Evolutionary conservation across 2,329 filamentous ascomycete genomes (phyloP).

Genomic region (Cryphonectria radicalis): DNA sequence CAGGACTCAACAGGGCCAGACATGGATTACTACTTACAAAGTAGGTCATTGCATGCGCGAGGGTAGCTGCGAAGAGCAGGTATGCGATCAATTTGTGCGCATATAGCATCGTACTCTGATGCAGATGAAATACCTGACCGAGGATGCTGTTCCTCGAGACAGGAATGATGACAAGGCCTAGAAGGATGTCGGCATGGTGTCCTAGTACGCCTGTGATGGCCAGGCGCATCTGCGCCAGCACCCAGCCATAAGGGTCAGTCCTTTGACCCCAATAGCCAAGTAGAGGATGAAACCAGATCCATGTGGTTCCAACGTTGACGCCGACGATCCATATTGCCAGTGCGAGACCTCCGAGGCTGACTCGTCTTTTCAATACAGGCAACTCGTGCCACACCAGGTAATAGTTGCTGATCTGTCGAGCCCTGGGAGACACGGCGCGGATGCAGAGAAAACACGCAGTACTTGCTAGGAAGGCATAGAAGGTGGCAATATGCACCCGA

Average conservation of each 20-base stretch:
- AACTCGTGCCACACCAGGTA: constrained; percentile 5
- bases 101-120: constrained; percentile 29
- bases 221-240: constrained; percentile 25
- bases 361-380: constrained; percentile 8
- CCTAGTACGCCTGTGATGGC: constrained; percentile 27
- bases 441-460: constrained; percentile 14
- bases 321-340: constrained; percentile 23
- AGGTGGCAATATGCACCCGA: constrained; percentile 25
- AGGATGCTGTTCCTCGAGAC: constrained; percentile 29
- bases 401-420: constrained; percentile 12
- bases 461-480: constrained; percentile 25
- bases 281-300: constrained; percentile 26
- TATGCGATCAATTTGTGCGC: constrained; percentile 30
- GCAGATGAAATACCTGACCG: constrained; percentile 25
- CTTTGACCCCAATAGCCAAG: constrained; percentile 19
- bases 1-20: neutral
- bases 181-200: constrained; percentile 29
- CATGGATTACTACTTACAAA: constrained; percentile 22
- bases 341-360: constrained; percentile 23
- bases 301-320: constrained; percentile 21
- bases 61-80: constrained; percentile 9
- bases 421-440: neutral
- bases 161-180: constrained; percentile 29
- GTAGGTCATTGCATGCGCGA: constrained; percentile 27
- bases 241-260: constrained; percentile 22